Evolutionary conservation across 768 basidiomycete species (phyloP).

Genomic region (Pisolithus microcarpus): DNA sequence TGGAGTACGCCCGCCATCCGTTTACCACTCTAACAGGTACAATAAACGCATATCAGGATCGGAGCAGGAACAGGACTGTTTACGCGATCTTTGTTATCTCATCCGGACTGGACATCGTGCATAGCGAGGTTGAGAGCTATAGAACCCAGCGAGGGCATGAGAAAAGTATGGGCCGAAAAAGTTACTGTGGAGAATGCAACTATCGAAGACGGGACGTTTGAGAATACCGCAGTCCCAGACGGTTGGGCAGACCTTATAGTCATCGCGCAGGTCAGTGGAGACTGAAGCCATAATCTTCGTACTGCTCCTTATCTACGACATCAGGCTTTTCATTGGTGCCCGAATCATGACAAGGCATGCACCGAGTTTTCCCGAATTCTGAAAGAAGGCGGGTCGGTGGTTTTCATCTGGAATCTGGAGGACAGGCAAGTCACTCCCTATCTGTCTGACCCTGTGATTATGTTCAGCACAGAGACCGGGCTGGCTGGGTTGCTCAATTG

Average conservation of each 20-base stretch:
- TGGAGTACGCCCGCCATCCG: constrained; percentile 47
- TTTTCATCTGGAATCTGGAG: constrained; percentile 88
- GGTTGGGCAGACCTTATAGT: constrained; percentile 74
- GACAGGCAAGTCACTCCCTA: constrained; percentile 43
- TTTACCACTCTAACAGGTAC: background rate
- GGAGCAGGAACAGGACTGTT: constrained; percentile 88
- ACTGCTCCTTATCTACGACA: constrained; percentile 1
- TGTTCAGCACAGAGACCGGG: constrained; percentile 37
- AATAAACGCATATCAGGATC: constrained; percentile 40
- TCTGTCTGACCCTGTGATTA: background rate
- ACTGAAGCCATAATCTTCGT: background rate
- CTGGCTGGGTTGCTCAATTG: constrained; percentile 68
- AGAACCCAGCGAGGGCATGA: constrained; percentile 88
- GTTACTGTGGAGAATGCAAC: constrained; percentile 47
- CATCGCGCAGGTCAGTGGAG: constrained; percentile 57
- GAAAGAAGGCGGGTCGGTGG: constrained; percentile 64
- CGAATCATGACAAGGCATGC: constrained; percentile 64
- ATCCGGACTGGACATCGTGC: constrained; percentile 44
- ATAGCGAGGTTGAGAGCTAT: constrained; percentile 57
- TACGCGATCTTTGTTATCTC: constrained; percentile 69
- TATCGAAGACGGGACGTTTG: constrained; percentile 63
- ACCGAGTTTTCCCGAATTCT: constrained; percentile 76
- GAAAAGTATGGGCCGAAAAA: constrained; percentile 55
- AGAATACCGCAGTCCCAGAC: constrained; percentile 46
- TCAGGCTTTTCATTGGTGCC: constrained; percentile 94